A percentile compares a stretch with the other conserved stretches of the same genome.
phyloP scores from a whole-genome alignment of 169 alveolate genomes.

The Cryptosporidium baileyi region DNA sequence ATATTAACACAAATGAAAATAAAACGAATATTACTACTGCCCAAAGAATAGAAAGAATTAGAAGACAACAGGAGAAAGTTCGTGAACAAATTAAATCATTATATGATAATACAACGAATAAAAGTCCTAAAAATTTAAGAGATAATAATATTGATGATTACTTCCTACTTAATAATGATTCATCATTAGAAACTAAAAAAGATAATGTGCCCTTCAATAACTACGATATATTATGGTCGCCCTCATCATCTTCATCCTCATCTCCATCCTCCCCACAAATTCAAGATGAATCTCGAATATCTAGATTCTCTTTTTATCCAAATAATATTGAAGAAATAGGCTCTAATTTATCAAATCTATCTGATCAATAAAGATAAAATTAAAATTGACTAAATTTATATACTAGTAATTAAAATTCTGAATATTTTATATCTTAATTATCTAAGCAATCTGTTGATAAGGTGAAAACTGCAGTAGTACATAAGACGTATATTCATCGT shows the following conservation, averaged over 20 bases:
- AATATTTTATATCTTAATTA: neutral
- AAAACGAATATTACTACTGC: slow-evolving; percentile 23
- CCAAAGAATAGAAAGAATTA: slow-evolving; percentile 54
- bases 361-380: too few species aligned
- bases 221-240: slow-evolving; percentile 65
- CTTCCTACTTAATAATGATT: neutral
- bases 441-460: slow-evolving; percentile 28
- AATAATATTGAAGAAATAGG: too few species aligned
- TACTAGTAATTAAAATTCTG: too few species aligned
- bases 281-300: neutral
- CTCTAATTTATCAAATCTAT: too few species aligned
- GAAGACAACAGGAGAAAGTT: slow-evolving; percentile 61
- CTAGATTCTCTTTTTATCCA: too few species aligned
- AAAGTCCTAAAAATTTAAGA: neutral
- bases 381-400: too few species aligned
- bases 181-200: neutral
- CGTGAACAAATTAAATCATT: slow-evolving; percentile 50
- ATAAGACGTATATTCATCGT: slow-evolving; percentile 66
- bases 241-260: slow-evolving; percentile 45
- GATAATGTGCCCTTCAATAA: neutral
- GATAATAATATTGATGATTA: neutral
- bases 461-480: slow-evolving; percentile 62
- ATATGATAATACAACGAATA: neutral
- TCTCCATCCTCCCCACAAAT: neutral
- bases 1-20: neutral